Percentiles rank a stretch among this genome's conserved stretches.
Conservation (phyloP, 2,329 filamentous ascomycete species). For the Coleophoma cylindrospora region DNA sequence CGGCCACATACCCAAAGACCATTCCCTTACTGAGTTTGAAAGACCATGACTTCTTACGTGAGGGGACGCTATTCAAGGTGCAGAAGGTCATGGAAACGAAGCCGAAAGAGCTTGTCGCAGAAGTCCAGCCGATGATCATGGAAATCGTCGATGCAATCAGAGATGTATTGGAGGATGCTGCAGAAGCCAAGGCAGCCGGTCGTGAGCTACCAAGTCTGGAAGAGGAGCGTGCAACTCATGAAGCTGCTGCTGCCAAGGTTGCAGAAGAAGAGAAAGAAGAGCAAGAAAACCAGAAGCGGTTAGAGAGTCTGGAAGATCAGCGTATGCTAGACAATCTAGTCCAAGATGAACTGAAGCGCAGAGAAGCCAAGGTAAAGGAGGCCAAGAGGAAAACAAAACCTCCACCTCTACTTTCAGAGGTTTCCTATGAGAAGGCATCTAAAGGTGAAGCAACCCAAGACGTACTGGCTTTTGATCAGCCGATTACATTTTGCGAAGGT, state of each 20-base stretch:
- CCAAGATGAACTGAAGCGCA: slow-evolving; percentile 65
- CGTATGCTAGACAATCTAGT: slow-evolving; percentile 66
- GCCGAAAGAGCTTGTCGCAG: slow-evolving; percentile 45
- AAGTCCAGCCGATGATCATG: slow-evolving; percentile 51
- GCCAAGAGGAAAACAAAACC: slow-evolving; percentile 54
- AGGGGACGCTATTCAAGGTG: slow-evolving; percentile 67
- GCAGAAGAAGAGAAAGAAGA: slow-evolving; percentile 44
- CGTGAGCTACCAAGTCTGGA: slow-evolving; percentile 79
- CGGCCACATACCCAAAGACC: slow-evolving; percentile 87
- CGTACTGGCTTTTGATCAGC: slow-evolving; percentile 60
- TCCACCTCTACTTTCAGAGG: slow-evolving; percentile 16
- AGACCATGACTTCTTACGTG: slow-evolving; percentile 57
- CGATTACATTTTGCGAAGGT: slow-evolving; percentile 57
- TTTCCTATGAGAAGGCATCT: slow-evolving; percentile 16
- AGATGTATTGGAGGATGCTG: slow-evolving; percentile 80
- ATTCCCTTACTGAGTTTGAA: slow-evolving; percentile 68
- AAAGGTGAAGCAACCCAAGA: slow-evolving; percentile 27
- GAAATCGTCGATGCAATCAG: slow-evolving; percentile 41
- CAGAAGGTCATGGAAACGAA: slow-evolving; percentile 57
- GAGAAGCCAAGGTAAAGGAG: slow-evolving; percentile 60
- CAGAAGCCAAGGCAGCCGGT: slow-evolving; percentile 68
- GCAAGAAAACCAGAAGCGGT: slow-evolving; percentile 39
- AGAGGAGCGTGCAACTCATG: slow-evolving; percentile 80
- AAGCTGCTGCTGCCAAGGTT: slow-evolving; percentile 61
- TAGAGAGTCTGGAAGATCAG: slow-evolving; percentile 63